Percentiles rank a stretch among this genome's conserved stretches.
These are phyloP conservation scores for Microsporum ferrugineum DNA, from an alignment of 2,329 filamentous ascomycete species.

Conservation along the genomic window DNA sequence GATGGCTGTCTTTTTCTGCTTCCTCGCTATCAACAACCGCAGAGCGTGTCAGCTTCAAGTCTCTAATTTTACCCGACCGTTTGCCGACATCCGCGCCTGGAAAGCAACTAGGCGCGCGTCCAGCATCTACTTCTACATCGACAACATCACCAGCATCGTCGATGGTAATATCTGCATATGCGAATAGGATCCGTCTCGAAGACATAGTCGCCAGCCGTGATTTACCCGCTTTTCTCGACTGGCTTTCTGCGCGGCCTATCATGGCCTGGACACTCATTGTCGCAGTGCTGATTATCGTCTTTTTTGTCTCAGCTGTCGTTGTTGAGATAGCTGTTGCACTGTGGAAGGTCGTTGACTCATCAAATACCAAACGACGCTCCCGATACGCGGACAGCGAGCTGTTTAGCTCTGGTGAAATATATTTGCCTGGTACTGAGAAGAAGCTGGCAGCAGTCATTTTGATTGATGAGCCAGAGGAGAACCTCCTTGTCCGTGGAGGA, in stretches of 20 bases:
- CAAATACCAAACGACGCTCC: neutral
- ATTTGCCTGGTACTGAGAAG: constrained; percentile 6
- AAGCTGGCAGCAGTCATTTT: neutral
- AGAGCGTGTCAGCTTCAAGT: neutral
- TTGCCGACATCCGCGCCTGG: neutral
- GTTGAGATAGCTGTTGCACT: constrained; percentile 7
- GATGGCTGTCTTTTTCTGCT: neutral
- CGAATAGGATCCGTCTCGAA: neutral
- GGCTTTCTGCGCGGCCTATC: constrained; percentile 7
- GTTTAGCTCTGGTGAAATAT: neutral
- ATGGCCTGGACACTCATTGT: constrained; percentile 3
- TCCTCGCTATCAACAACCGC: neutral
- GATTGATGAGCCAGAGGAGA: neutral
- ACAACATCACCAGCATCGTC: neutral
- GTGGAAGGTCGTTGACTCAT: neutral
- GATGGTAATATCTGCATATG: neutral
- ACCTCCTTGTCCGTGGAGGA: neutral
- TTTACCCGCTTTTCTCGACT: neutral
- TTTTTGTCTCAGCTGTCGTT: constrained; percentile 11
- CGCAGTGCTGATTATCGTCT: constrained; percentile 6
- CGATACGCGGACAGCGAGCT: neutral
- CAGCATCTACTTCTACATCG: neutral
- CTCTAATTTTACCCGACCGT: neutral
- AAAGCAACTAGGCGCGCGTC: neutral
- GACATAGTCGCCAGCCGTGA: neutral